A percentile compares a stretch with the other conserved stretches of the same genome.
These are phyloP conservation scores for Geranium brycei DNA, from an alignment of 345 rosid species.

Conservation along the genomic window DNA sequence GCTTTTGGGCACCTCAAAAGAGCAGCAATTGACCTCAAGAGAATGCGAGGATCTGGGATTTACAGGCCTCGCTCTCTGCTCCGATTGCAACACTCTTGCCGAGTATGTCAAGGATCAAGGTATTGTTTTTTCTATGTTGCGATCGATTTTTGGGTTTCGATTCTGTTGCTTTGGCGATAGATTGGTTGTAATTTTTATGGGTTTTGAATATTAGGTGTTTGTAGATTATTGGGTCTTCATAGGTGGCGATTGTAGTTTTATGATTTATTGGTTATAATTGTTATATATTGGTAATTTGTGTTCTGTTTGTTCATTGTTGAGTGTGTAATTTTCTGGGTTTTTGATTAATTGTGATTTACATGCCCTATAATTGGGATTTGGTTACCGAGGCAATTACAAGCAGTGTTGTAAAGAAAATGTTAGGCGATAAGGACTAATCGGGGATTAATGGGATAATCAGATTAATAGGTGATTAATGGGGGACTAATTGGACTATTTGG, in stretches of 20 bases:
- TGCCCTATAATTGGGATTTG: too few relatives aligned
- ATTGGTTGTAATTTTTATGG: neutral
- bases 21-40: constrained; percentile 43
- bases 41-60: constrained; percentile 89
- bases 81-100: constrained; percentile 72
- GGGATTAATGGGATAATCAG: too few relatives aligned
- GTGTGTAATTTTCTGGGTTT: neutral
- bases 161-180: neutral
- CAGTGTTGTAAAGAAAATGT: too few relatives aligned
- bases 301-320: neutral
- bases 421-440: too few relatives aligned
- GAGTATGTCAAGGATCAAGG: constrained; percentile 93
- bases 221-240: neutral
- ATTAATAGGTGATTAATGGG: too few relatives aligned
- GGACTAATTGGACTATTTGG: too few relatives aligned
- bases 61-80: constrained; percentile 89
- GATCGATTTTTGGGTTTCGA: neutral
- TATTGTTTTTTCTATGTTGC: constrained; percentile 3
- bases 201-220: neutral
- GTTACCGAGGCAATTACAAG: neutral
- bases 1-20: constrained; percentile 27
- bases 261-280: neutral
- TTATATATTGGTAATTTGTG: neutral
- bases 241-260: neutral
- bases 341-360: too few relatives aligned